Base-by-base conservation (phyloP, 805 yeast species). In the Candida patagonica region DNA sequence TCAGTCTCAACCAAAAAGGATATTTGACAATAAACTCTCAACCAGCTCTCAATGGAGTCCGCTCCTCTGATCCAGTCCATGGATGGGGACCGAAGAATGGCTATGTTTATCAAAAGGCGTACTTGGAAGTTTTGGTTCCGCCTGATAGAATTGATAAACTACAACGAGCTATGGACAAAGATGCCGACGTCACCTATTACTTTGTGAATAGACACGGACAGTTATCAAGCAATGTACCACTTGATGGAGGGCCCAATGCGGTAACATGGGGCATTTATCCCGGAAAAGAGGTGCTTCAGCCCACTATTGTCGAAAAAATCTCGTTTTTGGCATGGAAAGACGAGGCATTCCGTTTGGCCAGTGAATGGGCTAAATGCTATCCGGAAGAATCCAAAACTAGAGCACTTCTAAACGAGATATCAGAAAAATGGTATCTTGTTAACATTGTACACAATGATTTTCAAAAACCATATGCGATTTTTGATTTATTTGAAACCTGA, bases 221-320 rank as follows among this genome's bases (percentile, higher is more conserved):
- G 30, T 65, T 87, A 40, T 47, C 49, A 15, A 74, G 94, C 37
- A 88, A 88, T 60, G 76, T 86, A 35, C 71, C 71, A 19, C 78
- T 74, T 33, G 84, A 78, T 42, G 81, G 77, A 46, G 81, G 77
- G 46, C 87, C 94, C 47, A 88, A 85, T 56, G 96, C 97, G 6
- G 96, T 89, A 42, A 89, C 97, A 15, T 89, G 97, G 97, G 97
- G 97, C 47, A 86, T 88, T 41, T 87, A 85, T 76, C 96, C 97
- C 21, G 95, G 95, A 27, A 81, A 80, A 55, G 96, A 89, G 63
- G 82, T 89, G 40, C 70, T 85, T 47, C 97, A 89, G 65, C 96
- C 97, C 38, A 89, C 97, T 0, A 86, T 89, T 57, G 96, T 89
- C 16, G 97, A 89, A 59, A 80, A 78, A 54, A 76, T 79, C 27